Conservation (phyloP, 2,329 filamentous ascomycete genomes). For the Paracoccidioides brasiliensis region DNA sequence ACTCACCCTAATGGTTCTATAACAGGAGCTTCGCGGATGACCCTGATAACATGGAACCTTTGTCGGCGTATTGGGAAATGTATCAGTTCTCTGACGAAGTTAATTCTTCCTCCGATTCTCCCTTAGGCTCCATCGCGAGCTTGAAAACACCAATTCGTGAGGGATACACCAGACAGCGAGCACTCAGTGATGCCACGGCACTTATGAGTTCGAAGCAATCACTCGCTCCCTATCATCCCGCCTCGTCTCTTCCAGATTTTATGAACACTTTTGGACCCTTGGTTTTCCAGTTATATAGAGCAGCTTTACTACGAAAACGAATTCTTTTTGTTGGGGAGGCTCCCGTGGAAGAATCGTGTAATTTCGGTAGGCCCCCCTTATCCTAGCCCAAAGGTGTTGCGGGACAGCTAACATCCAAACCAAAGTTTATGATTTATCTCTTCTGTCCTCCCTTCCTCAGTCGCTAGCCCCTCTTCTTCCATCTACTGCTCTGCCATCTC, state of each 20-base stretch:
- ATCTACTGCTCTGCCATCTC: conserved; percentile 45
- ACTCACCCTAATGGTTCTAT: neutral
- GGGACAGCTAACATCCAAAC: conserved; percentile 12
- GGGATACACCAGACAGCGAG: conserved; percentile 22
- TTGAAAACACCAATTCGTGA: conserved; percentile 41
- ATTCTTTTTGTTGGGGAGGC: conserved; percentile 78
- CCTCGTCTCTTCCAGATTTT: conserved; percentile 64
- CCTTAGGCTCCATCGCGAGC: conserved; percentile 39
- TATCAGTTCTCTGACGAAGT: conserved; percentile 26
- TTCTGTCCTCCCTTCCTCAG: conserved; percentile 76
- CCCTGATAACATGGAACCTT: conserved; percentile 45
- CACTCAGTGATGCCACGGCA: conserved; percentile 31
- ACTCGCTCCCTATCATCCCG: conserved; percentile 69
- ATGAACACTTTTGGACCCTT: conserved; percentile 79
- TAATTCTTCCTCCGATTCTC: conserved; percentile 31
- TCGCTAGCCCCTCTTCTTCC: conserved; percentile 59
- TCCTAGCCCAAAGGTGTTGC: neutral
- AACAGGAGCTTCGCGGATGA: conserved; percentile 49
- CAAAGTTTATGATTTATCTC: conserved; percentile 82
- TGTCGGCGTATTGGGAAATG: conserved; percentile 70
- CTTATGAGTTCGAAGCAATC: conserved; percentile 38
- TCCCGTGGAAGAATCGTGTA: conserved; percentile 72
- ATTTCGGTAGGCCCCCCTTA: conserved; percentile 54
- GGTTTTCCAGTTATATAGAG: conserved; percentile 80
- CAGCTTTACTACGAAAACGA: conserved; percentile 71